Evolutionary conservation across 2,329 filamentous ascomycete genomes (phyloP), one percentile per base, ranked within the genome.

Genomic region (Fusarium musae): DNA sequence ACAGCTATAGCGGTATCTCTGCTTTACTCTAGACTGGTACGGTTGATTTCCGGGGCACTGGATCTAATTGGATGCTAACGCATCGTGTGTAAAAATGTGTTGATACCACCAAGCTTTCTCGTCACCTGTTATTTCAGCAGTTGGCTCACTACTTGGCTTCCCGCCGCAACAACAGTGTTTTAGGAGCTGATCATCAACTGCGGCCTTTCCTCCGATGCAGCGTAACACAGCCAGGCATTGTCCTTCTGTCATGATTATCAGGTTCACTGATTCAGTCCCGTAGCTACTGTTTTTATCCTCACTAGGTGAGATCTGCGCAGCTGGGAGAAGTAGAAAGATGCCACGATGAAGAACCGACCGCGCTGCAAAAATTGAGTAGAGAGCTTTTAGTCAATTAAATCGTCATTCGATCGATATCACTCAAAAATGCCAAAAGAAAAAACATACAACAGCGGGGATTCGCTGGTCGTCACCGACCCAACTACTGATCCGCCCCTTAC

Each of bases 241-340:
- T 81, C 19, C 75, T 81, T 19, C 75, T 81, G 6, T 81, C 78
- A 79, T 79, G 80, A 1, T 78, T 80, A 82, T 42, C 64, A 79
- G 2, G 73, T 84, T 6, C 82, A 85, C 54, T 84, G 82, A 82
- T 82, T 84, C 44, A 82, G 81, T 3, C 78, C 84, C 6, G 5
- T 6, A 26, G 26, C 26, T 26, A 26, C 26, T 26, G 26, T 26
- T 4, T 26, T 26, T 84, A 5, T 73, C 75, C 5, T 77, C 82
- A 0, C 77, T 79, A 0, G 79, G 81, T 78, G 79, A 4, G 79
- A 77, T 37, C 13, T 40, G 19, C 4, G 37, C n/a, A 1, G 7
- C 19, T 21, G 10, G 36, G 5, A 17, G 3, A 54, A 30, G 23
- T n/a, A 30, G 13, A 6, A 7, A 4, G 19, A 13, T 16, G 11